Conservation (phyloP, 2,329 filamentous ascomycete species). For the Colletotrichum siamense region DNA sequence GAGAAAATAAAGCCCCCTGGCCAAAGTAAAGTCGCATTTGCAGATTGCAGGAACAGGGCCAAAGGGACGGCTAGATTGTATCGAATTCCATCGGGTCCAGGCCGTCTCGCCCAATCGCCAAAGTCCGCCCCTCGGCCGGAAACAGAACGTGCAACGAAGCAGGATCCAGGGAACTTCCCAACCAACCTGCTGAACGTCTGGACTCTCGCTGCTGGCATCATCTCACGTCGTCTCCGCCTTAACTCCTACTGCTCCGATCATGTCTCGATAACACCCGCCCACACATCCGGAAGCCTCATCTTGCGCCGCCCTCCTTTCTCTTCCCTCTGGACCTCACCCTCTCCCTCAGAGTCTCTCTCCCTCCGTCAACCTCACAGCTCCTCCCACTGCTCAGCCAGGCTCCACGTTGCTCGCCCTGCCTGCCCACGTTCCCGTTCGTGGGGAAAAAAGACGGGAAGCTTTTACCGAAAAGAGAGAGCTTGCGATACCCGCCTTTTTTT, state of each 20-base stretch:
- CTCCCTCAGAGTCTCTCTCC: neutral
- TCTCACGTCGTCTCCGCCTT: neutral
- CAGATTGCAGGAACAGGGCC: neutral
- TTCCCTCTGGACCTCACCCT: neutral
- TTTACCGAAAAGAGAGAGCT: neutral
- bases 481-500: slow-evolving; percentile 16
- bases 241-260: neutral
- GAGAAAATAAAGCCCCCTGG: neutral
- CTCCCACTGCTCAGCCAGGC: neutral
- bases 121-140: neutral
- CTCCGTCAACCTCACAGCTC: neutral
- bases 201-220: neutral
- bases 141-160: neutral
- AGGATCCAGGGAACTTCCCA: neutral
- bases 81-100: neutral
- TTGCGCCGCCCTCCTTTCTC: neutral
- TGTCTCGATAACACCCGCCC: neutral
- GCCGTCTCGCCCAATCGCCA: neutral
- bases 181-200: neutral
- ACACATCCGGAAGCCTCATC: neutral
- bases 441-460: neutral
- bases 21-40: neutral
- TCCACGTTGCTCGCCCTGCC: neutral
- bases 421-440: neutral
- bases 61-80: neutral